Base-by-base conservation (phyloP, 2,329 filamentous ascomycete genomes). In the Ophiobolus disseminans region DNA sequence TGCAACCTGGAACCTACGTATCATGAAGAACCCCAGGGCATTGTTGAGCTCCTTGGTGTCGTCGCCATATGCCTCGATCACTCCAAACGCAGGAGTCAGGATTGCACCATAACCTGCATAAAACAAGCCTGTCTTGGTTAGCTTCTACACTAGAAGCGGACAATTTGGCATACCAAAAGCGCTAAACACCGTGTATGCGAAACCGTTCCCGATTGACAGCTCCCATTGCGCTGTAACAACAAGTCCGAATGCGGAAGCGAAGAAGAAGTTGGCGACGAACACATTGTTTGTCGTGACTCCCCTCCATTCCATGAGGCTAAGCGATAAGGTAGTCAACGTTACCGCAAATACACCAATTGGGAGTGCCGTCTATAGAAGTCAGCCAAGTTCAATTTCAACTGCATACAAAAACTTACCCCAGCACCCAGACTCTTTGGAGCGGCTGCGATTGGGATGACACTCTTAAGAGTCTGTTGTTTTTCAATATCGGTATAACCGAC, bases 191-290 rank as follows among this genome's bases (percentile, higher is more conserved):
- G 80, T 83, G 46, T 84, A 83, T 0, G 74, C 74, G 45, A 81
- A 82, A 0, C 76, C 77, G 42, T 83, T 82, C 0, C 81, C 81
- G 9, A 76, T 67, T 0, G 78, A 75, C 0, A 83, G 62, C 57
- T 83, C 80, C 81, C 81, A 84, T 55, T 83, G 80, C 4, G 82
- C 81, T 0, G 80, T 78, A 1, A 84, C 69, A 0, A 84, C 70
- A 51, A 84, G 73, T 0, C 80, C 80, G 40, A 83, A 74, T 0
- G 76, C 79, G 3, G 74, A 74, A 3, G 76, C 68, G 50, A 81
- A 82, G 68, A 82, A 82, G 68, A 83, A 81, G 51, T 83, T 81
- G 3, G 74, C 81, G 26, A 84, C 75, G 54, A 78, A 83, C 2
- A 80, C 78, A 43, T 82, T 83, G 1, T 73, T 75, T 2, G 73